These are phyloP conservation scores for Podaxis sp. DNA, from an alignment of 768 basidiomycete species.

Conservation along the genomic window DNA sequence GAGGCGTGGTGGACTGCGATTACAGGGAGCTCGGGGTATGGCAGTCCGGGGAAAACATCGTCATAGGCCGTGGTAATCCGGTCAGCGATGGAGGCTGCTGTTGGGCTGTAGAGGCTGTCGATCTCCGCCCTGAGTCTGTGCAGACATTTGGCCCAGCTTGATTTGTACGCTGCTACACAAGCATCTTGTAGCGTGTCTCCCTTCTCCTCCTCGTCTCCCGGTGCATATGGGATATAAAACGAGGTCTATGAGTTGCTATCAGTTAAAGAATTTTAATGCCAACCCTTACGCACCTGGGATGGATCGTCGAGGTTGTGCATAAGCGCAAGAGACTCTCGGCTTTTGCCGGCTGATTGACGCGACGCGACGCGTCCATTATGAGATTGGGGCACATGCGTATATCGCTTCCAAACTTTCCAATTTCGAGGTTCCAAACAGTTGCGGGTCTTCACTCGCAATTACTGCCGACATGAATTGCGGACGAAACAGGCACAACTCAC, in stretches of 20 bases:
- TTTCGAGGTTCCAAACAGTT: no score
- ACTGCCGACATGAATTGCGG: no score
- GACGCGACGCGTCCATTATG: slow-evolving; percentile 46
- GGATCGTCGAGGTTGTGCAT: slow-evolving; percentile 10
- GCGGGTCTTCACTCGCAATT: no score
- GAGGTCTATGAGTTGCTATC: slow-evolving; percentile 3
- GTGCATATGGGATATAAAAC: slow-evolving; percentile 14
- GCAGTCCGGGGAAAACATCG: slow-evolving; percentile 51
- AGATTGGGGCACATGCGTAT: no score
- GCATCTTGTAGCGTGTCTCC: neutral
- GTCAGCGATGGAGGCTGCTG: slow-evolving; percentile 43
- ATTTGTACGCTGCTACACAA: slow-evolving; percentile 52
- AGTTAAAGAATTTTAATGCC: no score
- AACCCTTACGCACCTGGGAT: neutral
- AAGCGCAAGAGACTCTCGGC: neutral
- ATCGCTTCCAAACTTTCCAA: no score
- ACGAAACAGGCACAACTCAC: no score
- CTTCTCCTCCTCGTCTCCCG: neutral
- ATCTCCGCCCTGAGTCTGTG: slow-evolving; percentile 53
- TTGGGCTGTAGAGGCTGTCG: slow-evolving; percentile 45
- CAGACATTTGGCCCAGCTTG: slow-evolving; percentile 61
- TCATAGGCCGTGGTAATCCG: slow-evolving; percentile 45
- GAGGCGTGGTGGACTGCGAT: slow-evolving; percentile 54
- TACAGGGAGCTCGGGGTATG: slow-evolving; percentile 59
- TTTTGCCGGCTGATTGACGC: slow-evolving; percentile 33